phyloP scores from a whole-genome alignment of 2,329 filamentous ascomycete species.

The Clarireedia monteithiana region DNA sequence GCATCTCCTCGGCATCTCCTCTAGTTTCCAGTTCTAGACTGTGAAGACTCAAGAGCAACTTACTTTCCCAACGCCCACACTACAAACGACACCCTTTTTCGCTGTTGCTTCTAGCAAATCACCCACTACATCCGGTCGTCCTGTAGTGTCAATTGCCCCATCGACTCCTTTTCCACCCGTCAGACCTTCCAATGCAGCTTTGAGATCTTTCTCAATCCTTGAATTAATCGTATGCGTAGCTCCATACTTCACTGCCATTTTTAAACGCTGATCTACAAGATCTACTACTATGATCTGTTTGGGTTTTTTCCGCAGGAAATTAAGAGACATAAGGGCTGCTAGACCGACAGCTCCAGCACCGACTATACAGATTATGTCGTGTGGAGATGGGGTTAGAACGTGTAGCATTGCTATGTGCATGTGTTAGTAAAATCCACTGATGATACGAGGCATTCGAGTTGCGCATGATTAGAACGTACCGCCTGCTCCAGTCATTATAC shows the following conservation, averaged over 20 bases:
- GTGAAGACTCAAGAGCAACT: background rate
- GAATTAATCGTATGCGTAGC: slow-evolving; percentile 27
- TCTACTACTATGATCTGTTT: slow-evolving; percentile 39
- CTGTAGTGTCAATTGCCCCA: slow-evolving; percentile 17
- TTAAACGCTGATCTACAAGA: slow-evolving; percentile 34
- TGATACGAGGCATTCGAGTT: no score
- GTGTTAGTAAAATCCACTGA: background rate
- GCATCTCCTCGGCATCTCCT: no score
- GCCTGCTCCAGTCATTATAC: slow-evolving; percentile 37
- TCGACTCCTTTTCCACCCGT: slow-evolving; percentile 15
- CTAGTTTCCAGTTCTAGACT: no score
- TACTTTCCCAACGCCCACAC: slow-evolving; percentile 18
- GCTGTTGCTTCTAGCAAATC: slow-evolving; percentile 13
- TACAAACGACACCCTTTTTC: slow-evolving; percentile 17
- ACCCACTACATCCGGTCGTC: slow-evolving; percentile 11
- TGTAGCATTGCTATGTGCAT: slow-evolving; percentile 29
- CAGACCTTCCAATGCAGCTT: slow-evolving; percentile 6
- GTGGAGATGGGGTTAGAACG: slow-evolving; percentile 24
- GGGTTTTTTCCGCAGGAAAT: slow-evolving; percentile 11
- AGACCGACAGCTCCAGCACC: slow-evolving; percentile 36
- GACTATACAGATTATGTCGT: slow-evolving; percentile 30
- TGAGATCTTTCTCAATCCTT: slow-evolving; percentile 9
- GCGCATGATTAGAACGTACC: slow-evolving; percentile 6
- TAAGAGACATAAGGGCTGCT: slow-evolving; percentile 34
- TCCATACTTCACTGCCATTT: slow-evolving; percentile 36